Evolutionary conservation across 257 asterid genomes (phyloP).

Genomic region (Solanum chilense): DNA sequence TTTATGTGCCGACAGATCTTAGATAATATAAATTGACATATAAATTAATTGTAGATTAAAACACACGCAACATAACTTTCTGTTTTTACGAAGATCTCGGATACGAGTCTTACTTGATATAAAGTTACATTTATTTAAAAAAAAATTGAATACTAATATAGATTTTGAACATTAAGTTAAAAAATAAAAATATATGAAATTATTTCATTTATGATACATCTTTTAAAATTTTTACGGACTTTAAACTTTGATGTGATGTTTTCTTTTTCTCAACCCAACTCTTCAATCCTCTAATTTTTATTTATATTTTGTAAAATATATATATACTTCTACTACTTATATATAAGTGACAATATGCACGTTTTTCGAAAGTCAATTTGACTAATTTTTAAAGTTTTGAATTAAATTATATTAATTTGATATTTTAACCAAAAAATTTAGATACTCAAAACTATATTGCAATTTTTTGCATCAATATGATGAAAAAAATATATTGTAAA

Average conservation of each 20-base stretch:
- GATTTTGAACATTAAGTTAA: fast-evolving
- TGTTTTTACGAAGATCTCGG: too few relatives aligned
- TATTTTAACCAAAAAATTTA: too few relatives aligned
- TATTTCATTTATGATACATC: neutral
- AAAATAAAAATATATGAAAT: neutral
- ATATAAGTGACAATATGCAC: too few relatives aligned
- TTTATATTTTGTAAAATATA: neutral
- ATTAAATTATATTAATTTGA: too few relatives aligned
- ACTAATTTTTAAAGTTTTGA: too few relatives aligned
- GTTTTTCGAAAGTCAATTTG: too few relatives aligned
- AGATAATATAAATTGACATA: neutral
- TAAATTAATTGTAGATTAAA: neutral
- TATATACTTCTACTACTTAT: too few relatives aligned
- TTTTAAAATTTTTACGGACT: neutral
- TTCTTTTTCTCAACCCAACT: neutral
- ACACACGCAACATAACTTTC: neutral
- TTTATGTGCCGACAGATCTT: neutral
- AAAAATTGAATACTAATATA: fast-evolving
- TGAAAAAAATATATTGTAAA: too few relatives aligned
- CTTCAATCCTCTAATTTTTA: neutral
- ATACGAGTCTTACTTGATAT: fast-evolving
- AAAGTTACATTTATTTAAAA: too few relatives aligned
- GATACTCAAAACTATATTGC: too few relatives aligned
- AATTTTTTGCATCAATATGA: too few relatives aligned
- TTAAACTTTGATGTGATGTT: neutral